These are phyloP conservation scores for Brachypodium distachyon DNA, from an alignment of 202 grass and related monocot genomes.

Conservation along the genomic window DNA sequence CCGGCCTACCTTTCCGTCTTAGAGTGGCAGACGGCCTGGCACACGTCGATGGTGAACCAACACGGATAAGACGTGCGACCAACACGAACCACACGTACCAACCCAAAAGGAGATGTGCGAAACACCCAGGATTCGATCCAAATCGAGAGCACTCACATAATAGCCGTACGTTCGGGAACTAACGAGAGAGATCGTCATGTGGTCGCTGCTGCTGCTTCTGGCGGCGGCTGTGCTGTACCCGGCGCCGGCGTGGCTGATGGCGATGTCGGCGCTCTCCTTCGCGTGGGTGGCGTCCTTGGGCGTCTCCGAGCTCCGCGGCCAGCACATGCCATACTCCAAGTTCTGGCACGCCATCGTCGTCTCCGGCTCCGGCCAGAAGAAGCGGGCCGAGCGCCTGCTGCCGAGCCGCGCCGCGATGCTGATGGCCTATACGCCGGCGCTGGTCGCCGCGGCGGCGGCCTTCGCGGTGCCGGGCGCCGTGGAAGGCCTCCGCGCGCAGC, in stretches of 20 bases:
- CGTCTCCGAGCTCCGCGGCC: constrained; percentile 43
- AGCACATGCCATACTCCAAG: constrained; percentile 71
- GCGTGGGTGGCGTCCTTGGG: constrained; percentile 21
- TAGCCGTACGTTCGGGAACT: no score
- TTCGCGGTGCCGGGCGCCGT: constrained; percentile 44
- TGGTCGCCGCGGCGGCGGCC: constrained; percentile 31
- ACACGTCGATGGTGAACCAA: no score
- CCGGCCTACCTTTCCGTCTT: no score
- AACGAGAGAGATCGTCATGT: constrained; percentile 9
- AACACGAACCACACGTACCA: no score
- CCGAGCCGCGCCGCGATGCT: constrained; percentile 52
- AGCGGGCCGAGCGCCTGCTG: not conserved
- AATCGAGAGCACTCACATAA: no score
- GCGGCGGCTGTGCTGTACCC: constrained; percentile 49
- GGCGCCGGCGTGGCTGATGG: constrained; percentile 36
- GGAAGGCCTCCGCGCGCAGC: not conserved
- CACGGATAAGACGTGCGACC: no score
- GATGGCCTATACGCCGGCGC: constrained; percentile 49
- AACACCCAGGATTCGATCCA: no score
- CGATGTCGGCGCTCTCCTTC: constrained; percentile 41
- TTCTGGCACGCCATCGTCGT: constrained; percentile 66
- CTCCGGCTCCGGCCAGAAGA: not conserved
- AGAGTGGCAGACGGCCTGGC: no score
- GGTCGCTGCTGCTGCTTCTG: constrained; percentile 3
- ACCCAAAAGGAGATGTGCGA: no score